Evolutionary conservation across 2,329 filamentous ascomycete species (phyloP).

Genomic region (Pseudogymnoascus sp.): DNA sequence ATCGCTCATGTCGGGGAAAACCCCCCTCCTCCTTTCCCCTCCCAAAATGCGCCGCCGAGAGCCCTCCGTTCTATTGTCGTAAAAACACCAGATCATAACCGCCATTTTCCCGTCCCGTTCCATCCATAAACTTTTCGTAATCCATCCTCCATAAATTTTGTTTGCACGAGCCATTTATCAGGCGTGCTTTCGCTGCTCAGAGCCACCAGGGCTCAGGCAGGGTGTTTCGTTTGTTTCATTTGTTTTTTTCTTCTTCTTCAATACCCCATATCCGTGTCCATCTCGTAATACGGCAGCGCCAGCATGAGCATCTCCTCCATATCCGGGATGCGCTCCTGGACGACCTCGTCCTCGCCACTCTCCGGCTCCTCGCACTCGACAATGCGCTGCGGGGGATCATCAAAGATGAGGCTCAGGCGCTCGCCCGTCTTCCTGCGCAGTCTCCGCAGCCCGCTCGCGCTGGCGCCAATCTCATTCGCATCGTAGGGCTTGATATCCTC

Average conservation of each 20-base stretch:
- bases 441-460: constrained; percentile 24
- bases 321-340: background rate
- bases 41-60: constrained; percentile 5
- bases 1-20: background rate
- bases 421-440: constrained; percentile 26
- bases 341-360: constrained; percentile 21
- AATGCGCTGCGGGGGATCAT: constrained; percentile 27
- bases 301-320: constrained; percentile 6
- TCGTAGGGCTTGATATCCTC: constrained; percentile 25
- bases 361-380: constrained; percentile 28
- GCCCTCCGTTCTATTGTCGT: constrained; percentile 1
- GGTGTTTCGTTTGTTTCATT: background rate
- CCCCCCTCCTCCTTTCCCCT: background rate
- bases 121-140: too few species aligned
- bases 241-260: background rate
- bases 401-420: constrained; percentile 25
- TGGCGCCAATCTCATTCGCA: constrained; percentile 22
- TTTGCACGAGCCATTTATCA: background rate
- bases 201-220: background rate
- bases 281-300: background rate
- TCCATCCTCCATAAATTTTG: background rate
- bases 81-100: constrained; percentile 1
- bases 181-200: background rate
- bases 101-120: background rate
- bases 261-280: constrained; percentile 2